Conservation (phyloP, 202 grass and related monocot species). For the Panicum virgatum region DNA sequence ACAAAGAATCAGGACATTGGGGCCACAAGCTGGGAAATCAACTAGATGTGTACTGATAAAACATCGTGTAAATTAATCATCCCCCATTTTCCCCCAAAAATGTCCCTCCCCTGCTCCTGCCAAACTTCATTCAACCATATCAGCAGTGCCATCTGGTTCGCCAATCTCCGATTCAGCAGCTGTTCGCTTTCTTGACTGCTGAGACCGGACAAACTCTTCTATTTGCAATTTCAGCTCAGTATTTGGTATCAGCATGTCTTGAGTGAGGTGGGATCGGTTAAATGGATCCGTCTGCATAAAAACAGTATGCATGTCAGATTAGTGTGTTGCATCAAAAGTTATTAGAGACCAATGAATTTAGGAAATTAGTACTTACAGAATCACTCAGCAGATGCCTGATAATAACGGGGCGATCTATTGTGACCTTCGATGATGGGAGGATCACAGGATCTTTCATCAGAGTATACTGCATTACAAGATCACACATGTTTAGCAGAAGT, state of each 20-base stretch:
- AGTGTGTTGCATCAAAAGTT: background rate
- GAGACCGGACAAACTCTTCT: constrained; percentile 74
- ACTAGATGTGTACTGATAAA: background rate
- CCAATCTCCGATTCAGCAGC: constrained; percentile 23
- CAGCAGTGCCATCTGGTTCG: constrained; percentile 17
- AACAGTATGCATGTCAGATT: constrained; percentile 28
- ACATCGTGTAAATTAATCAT: background rate
- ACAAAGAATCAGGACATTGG: constrained; percentile 37
- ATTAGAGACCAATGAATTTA: background rate
- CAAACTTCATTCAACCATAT: constrained; percentile 46
- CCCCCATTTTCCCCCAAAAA: background rate
- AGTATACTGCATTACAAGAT: constrained; percentile 62
- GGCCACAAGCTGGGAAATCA: background rate
- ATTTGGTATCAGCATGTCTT: constrained; percentile 91
- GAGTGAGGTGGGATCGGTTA: constrained; percentile 93
- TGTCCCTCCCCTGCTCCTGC: background rate
- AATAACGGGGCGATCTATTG: constrained; percentile 80
- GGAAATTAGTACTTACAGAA: constrained; percentile 51
- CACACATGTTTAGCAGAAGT: background rate
- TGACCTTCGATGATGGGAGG: constrained; percentile 77
- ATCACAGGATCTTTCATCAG: constrained; percentile 98
- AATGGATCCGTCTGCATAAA: constrained; percentile 85
- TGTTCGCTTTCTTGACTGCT: constrained; percentile 42
- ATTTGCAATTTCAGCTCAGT: constrained; percentile 73
- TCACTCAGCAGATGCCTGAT: constrained; percentile 93